Evolutionary conservation across 768 basidiomycete genomes (phyloP), one percentile per base, ranked within the genome.

Genomic region (Psilocybe cyanescens): DNA sequence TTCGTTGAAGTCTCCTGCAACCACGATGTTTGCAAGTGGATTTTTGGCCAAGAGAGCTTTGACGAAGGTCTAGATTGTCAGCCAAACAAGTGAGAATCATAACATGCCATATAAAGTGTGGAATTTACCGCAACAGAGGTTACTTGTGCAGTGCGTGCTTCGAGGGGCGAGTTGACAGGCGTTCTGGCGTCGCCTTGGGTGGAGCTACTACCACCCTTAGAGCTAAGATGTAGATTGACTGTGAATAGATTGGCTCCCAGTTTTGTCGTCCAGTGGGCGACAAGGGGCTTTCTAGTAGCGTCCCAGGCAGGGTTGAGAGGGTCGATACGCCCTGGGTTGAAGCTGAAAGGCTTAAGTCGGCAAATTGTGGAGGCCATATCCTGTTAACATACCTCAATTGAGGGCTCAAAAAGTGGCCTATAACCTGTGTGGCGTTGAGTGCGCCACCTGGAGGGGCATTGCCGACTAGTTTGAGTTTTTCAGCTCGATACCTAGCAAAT

Each of bases 1-100:
- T 66, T 88, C 86, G 68, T 89, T 89, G 74, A 83, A 86, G 72
- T 87, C 86, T 4, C 87, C 86, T 1, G 80, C 84, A 6, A 84
- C 75, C 48, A 87, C 65, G 61, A 89, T 72, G 63, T 81, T 83
- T 8, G 86, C 84, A 37, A 74, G 56, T 3, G 74, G 65, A 60
- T 85, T 76, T 33, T 72, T 69, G 6, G 67, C 68, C 3, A 87
- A 69, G 41, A 88, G 72, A 9, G 77, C 71, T 60, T 76, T 62
- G 16, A 84, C 79, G 64, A 89, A 88, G 24, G 72, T 69, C 86
- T 87, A 56, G 41, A 14, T 31, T 3, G 16, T 19, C 28, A n/a
- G 29, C 19, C 30, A 62, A 24, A 35, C 54, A 56, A 30, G 24
- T 16, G 11, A 6, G 14, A 3, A 33, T 31, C 39, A 50, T 51